phyloP scores from a whole-genome alignment of 2,329 filamentous ascomycete genomes.

The Hypoxylon sp. region DNA sequence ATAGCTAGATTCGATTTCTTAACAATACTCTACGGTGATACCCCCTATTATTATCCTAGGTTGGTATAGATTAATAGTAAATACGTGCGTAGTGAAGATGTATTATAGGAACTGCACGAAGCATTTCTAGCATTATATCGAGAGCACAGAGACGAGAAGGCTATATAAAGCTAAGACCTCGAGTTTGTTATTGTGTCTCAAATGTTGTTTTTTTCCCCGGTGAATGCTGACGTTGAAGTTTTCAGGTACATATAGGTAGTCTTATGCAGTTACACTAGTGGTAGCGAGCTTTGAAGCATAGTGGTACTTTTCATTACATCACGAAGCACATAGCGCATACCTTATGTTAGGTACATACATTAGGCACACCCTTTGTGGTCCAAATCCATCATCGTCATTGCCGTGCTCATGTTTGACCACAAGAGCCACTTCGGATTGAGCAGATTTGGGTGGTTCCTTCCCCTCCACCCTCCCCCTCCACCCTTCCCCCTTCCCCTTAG shows the following conservation, averaged over 20 bases:
- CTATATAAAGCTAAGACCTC: not conserved
- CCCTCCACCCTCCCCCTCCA: too few species aligned
- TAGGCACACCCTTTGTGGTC: not conserved
- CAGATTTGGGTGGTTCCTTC: slow-evolving; percentile 2
- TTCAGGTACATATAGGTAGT: too few species aligned
- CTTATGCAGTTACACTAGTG: not conserved
- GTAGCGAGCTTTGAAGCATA: not conserved
- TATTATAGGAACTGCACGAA: not conserved
- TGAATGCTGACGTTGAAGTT: not conserved
- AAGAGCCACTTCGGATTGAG: not conserved
- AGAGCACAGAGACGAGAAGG: not conserved
- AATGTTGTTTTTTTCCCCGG: not conserved
- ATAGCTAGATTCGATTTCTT: not conserved
- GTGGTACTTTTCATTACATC: not conserved
- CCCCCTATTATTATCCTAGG: not conserved
- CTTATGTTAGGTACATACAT: too few species aligned
- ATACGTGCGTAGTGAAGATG: not conserved
- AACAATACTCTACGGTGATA: not conserved
- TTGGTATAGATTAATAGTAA: not conserved
- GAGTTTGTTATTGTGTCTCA: not conserved
- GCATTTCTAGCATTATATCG: not conserved
- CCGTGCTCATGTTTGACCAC: slow-evolving; percentile 2
- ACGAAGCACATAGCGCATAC: not conserved
- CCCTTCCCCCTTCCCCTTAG: slow-evolving; percentile 10
- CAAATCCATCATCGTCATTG: not conserved